Evolutionary conservation across 2,329 filamentous ascomycete genomes (phyloP), one percentile per base, ranked within the genome.

Genomic region (Hymenoscyphus fructigenus): DNA sequence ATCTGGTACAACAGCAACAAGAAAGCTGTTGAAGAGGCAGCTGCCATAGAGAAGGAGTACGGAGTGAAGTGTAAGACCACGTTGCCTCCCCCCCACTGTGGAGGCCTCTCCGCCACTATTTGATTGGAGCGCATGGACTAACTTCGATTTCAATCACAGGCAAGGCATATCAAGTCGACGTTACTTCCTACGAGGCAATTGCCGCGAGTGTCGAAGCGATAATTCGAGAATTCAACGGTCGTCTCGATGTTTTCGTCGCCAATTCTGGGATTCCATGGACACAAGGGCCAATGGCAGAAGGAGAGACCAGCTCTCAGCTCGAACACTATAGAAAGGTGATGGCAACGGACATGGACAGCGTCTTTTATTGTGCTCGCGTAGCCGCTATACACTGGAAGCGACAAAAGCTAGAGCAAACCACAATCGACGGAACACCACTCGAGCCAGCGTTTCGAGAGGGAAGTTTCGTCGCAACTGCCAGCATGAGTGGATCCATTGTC

Each of bases 261-360:
- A 94, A 95, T 75, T 88, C 88, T 15, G 91, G 91, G 60, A 88
- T 93, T 61, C 83, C 88, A 0, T 93, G 90, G 90, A 88, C 84
- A 1, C 82, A 91, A 65, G 88, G 89, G 0, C 75, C 87, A 9
- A 86, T 90, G 74, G 81, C 91, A 41, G 87, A 91, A 67, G 89
- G 87, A 28, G 79, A 85, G 5, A 53, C 47, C 47, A 53, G 47
- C 20, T 53, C 20, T 12, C 47, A 53, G 10, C 74, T 88, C 20
- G 83, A 86, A 20, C 84, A 86, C 71, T 91, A 91, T 78, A 82
- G 83, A 59, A 84, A 87, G 66, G 88, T 94, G 47, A 82, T 92
- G 69, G 79, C 82, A 57, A 89, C 90, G 59, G 91, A 95, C 76
- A 78, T 94, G 15, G 89, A 92, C 75, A 89, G 90, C 60, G 89